Percentiles rank a stretch among this genome's conserved stretches.
Conservation (phyloP, 495 filamentous ascomycete genomes). For the Pyrenula aspistea region DNA sequence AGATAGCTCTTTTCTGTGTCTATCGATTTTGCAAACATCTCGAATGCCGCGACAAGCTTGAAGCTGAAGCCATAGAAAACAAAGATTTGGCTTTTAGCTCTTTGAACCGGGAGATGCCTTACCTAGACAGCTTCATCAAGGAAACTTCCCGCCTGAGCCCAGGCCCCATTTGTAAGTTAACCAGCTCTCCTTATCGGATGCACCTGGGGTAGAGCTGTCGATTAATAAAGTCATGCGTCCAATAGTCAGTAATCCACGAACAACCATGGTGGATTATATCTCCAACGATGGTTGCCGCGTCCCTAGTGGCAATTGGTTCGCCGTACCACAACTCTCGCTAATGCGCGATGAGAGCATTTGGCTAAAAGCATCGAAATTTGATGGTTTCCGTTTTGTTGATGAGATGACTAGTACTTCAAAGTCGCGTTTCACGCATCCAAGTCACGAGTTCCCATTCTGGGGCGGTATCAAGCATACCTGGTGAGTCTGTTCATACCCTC, state of each 20-base stretch:
- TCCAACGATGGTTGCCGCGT: slow-evolving; percentile 5
- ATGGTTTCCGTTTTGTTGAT: slow-evolving; percentile 9
- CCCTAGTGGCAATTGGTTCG: slow-evolving; percentile 7
- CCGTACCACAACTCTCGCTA: slow-evolving; percentile 5
- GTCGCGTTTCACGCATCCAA: slow-evolving; percentile 5
- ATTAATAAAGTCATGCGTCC: background rate
- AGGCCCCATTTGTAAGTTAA: slow-evolving; percentile 5
- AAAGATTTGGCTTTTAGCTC: slow-evolving; percentile 1
- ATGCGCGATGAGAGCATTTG: slow-evolving; percentile 7
- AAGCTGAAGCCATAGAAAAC: slow-evolving; percentile 4
- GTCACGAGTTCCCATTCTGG: slow-evolving; percentile 9
- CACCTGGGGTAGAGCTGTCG: background rate
- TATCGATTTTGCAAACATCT: slow-evolving; percentile 9
- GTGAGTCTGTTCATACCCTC: slow-evolving; percentile 1
- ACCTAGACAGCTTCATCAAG: slow-evolving; percentile 13
- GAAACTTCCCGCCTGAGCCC: slow-evolving; percentile 10
- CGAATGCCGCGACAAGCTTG: slow-evolving; percentile 3
- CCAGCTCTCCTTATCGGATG: background rate
- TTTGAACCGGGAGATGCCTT: slow-evolving; percentile 9
- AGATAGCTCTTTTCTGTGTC: slow-evolving; percentile 9
- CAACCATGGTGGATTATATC: slow-evolving; percentile 4
- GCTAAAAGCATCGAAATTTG: background rate
- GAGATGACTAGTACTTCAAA: background rate
- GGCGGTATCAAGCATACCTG: slow-evolving; percentile 6
- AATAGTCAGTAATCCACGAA: slow-evolving; percentile 5